These are phyloP conservation scores for Colletotrichum sp. DNA, from an alignment of 2,329 filamentous ascomycete species.

Conservation along the genomic window DNA sequence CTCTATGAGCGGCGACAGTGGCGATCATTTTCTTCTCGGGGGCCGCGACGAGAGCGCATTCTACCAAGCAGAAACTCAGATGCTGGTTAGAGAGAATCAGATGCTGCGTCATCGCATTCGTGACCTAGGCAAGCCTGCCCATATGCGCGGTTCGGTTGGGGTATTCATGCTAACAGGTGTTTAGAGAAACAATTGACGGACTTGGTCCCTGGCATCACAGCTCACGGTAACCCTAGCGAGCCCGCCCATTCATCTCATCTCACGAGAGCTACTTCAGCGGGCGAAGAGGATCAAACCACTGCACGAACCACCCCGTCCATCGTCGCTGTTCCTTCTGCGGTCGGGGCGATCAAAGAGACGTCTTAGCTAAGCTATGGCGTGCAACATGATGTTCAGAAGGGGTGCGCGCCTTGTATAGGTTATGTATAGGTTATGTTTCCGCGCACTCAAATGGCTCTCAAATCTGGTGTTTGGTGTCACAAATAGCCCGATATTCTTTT, in stretches of 20 bases:
- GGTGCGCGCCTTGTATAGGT: neutral
- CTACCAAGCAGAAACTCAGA: slow-evolving; percentile 84
- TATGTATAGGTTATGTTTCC: neutral
- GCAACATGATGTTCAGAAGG: neutral
- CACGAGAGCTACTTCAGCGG: slow-evolving; percentile 49
- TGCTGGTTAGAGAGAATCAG: slow-evolving; percentile 79
- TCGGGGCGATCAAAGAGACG: neutral
- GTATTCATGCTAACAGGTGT: slow-evolving; percentile 20
- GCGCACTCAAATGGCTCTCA: neutral
- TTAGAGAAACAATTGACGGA: slow-evolving; percentile 59
- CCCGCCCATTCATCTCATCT: slow-evolving; percentile 55
- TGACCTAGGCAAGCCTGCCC: slow-evolving; percentile 65
- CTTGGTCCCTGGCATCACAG: slow-evolving; percentile 30
- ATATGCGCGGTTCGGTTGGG: neutral
- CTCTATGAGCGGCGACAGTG: slow-evolving; percentile 63
- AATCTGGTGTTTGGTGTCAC: neutral
- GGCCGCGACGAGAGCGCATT: slow-evolving; percentile 77
- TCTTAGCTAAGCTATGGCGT: neutral
- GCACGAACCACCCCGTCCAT: slow-evolving; percentile 1
- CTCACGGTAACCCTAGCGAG: slow-evolving; percentile 44
- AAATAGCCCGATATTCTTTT: neutral
- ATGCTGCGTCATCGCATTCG: slow-evolving; percentile 79
- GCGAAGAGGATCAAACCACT: slow-evolving; percentile 36
- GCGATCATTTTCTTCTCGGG: slow-evolving; percentile 64
- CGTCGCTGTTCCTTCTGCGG: neutral